Evolutionary conservation across 2,329 filamentous ascomycete species (phyloP).

Genomic region (Aureobasidium mangrovei): DNA sequence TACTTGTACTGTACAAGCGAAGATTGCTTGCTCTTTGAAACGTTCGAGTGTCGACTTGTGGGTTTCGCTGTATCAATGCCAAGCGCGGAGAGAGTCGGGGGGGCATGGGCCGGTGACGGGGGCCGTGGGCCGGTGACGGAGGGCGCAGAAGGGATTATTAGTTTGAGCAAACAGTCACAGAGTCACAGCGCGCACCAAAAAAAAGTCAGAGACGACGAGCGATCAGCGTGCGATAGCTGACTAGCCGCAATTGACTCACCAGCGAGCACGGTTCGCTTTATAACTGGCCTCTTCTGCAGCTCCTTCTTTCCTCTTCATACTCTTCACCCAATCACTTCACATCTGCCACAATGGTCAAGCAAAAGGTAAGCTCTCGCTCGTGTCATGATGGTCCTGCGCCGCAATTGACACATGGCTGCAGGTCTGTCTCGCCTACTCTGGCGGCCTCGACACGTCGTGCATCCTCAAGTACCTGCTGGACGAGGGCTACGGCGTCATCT

Average conservation of each 20-base stretch:
- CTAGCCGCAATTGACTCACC: slow-evolving; percentile 13
- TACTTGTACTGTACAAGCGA: neutral
- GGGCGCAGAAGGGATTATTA: neutral
- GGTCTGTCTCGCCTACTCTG: slow-evolving; percentile 43
- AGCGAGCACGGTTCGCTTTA: neutral
- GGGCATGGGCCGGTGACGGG: neutral
- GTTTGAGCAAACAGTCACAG: slow-evolving; percentile 9
- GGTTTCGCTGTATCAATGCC: neutral
- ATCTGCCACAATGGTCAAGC: slow-evolving; percentile 15
- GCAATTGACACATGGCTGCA: slow-evolving; percentile 2
- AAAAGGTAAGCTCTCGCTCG: slow-evolving; percentile 13
- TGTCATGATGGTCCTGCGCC: neutral
- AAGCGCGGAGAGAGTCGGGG: slow-evolving; percentile 8
- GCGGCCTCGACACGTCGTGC: slow-evolving; percentile 52
- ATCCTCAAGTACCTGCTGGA: slow-evolving; percentile 43
- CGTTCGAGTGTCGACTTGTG: neutral
- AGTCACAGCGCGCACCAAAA: neutral
- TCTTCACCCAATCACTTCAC: slow-evolving; percentile 1
- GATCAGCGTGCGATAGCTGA: slow-evolving; percentile 11
- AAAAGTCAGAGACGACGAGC: slow-evolving; percentile 1
- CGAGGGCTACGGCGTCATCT: slow-evolving; percentile 54
- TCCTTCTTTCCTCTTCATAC: neutral
- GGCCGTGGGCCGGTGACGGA: neutral
- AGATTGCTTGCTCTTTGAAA: neutral
- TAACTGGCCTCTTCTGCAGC: neutral